Conservation (phyloP, 2,329 filamentous ascomycete species). For the Ophiostoma pallidulum region DNA sequence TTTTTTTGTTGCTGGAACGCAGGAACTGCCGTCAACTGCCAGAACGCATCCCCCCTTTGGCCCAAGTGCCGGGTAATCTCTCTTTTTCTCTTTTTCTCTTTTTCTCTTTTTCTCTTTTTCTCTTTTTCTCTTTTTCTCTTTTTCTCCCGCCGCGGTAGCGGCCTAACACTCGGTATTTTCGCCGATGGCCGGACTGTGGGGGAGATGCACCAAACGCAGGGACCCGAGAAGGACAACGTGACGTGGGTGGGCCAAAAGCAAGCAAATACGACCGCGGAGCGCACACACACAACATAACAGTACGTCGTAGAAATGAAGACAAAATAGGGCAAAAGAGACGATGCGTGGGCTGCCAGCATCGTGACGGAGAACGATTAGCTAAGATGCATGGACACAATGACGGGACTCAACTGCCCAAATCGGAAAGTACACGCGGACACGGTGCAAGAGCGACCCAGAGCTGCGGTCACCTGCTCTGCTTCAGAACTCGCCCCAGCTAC, state of each 20-base stretch:
- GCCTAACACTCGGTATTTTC: slow-evolving; percentile 1
- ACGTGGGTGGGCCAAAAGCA: background rate
- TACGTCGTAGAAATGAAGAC: background rate
- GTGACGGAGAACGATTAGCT: background rate
- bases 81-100: no score
- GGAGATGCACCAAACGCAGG: background rate
- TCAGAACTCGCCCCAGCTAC: background rate
- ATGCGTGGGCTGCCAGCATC: background rate
- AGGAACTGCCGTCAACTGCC: background rate
- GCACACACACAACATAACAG: no score
- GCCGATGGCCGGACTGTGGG: background rate
- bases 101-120: no score
- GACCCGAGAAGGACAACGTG: background rate
- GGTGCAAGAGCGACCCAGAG: background rate
- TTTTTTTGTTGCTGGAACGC: background rate
- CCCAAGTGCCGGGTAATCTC: background rate
- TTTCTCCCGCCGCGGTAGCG: no score
- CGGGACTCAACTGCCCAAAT: slow-evolving; percentile 7
- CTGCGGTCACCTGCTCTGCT: no score
- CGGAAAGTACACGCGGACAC: slow-evolving; percentile 9
- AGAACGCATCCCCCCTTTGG: background rate
- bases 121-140: no score
- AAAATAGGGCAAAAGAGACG: background rate
- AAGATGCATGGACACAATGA: no score
- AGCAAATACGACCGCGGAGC: no score